Evolutionary conservation across 129 eudicot species (phyloP), one percentile per base, ranked within the genome.

Genomic region (Artemisia tridentata): DNA sequence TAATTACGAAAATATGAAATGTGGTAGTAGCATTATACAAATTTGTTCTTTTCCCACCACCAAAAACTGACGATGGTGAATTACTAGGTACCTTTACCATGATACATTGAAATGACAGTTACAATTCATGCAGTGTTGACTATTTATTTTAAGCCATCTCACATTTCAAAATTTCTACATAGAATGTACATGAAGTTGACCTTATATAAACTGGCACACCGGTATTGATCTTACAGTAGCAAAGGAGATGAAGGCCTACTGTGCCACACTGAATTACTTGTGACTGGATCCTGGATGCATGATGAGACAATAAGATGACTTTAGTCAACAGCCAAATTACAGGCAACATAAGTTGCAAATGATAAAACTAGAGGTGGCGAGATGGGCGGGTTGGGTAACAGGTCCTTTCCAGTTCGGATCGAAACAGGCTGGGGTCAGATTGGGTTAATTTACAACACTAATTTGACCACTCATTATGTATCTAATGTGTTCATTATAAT

Each of bases 211-310:
- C 4, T 46, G 61, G 18, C 19, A 73, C 21, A 60, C 56, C 12
- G 29, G 63, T 43, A n/a, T 50, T 62, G 38, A 80, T 70, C 96
- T 84, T 91, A 95, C 99, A 95, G 72, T 79, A 95, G 87, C 68
- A 88, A 79, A 73, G 99, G 96, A 79, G 97, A 84, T 1, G 84
- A 23, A 68, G 88, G 82, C 80, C 97, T 84, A 11, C 75, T 85
- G 83, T 95, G 93, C 96, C 96, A 87, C 69, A 76, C 27, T 5
- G 99, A 97, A 72, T 79, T 82, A 67, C 82, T 86, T 59, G 99
- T 95, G 52, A 95, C 97, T 53, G 99, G 99, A 82, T 95, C 99
- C 96, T 91, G 73, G 50, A 68, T 61, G 41, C 60, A 72, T 25
- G 73, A 29, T 66, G 61, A 73, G 14, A 73, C 71, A 63, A 43